These are phyloP conservation scores for Salvia rosmarinus DNA, from an alignment of 257 asterid genomes.

Conservation along the genomic window DNA sequence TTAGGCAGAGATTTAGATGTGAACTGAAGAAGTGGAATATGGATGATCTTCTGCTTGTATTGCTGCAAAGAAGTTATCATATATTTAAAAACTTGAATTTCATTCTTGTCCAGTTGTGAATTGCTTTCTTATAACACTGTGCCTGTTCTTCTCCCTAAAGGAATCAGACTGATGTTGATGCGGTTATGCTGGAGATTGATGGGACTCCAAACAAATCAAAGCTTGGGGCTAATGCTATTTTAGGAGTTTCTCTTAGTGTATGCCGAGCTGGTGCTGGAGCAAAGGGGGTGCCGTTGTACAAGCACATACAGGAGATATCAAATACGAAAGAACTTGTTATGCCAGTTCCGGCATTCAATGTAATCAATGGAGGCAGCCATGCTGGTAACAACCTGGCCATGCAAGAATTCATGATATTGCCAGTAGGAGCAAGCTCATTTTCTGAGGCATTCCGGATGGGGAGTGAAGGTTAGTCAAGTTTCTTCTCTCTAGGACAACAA, in stretches of 20 bases:
- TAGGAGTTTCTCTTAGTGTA: constrained; percentile 94
- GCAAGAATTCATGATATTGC: constrained; percentile 98
- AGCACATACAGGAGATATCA: constrained; percentile 88
- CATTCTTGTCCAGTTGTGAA: constrained; percentile 12
- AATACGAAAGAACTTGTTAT: constrained; percentile 86
- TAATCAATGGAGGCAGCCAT: constrained; percentile 97
- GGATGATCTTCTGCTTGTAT: constrained; percentile 2
- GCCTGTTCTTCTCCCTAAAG: constrained; percentile 41
- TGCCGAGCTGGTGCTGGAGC: constrained; percentile 99
- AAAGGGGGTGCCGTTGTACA: constrained; percentile 78
- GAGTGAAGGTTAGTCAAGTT: constrained; percentile 72
- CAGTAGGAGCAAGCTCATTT: constrained; percentile 89
- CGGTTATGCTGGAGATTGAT: constrained; percentile 87
- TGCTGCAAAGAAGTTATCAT: constrained; percentile 6
- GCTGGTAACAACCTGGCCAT: constrained; percentile 98
- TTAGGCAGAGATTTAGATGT: not conserved
- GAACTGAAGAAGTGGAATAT: not conserved
- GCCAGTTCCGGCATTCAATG: constrained; percentile 99
- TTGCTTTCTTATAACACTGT: constrained; percentile 21
- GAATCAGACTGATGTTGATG: constrained; percentile 82
- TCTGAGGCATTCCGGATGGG: constrained; percentile 94
- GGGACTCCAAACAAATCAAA: constrained; percentile 93
- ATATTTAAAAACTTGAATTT: not conserved
- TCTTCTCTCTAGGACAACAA: not conserved
- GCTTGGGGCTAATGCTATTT: constrained; percentile 94